Conservation (phyloP, 176 grass and related monocot species). For the Rhynchospora pubera region DNA sequence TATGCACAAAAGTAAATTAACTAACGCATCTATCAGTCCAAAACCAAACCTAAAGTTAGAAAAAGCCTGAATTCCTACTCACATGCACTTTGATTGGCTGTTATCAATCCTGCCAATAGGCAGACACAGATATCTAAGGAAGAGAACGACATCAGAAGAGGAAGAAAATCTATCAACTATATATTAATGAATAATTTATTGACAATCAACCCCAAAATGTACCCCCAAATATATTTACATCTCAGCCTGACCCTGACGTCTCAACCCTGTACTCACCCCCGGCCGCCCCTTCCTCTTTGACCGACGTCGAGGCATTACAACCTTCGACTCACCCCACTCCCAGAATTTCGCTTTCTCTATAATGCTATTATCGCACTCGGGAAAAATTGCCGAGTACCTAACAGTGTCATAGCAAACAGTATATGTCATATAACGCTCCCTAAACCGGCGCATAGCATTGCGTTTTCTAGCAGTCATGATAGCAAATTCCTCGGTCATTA, state of each 20-base stretch:
- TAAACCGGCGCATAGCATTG: conserved; percentile 54
- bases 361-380: conserved; percentile 57
- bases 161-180: conserved; percentile 23
- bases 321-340: conserved; percentile 64
- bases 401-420: conserved; percentile 63
- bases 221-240: conserved; percentile 10
- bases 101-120: conserved; percentile 27
- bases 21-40: conserved; percentile 14
- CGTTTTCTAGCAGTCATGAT: conserved; percentile 59
- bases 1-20: neutral
- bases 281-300: neutral
- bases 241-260: neutral
- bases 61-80: conserved; percentile 19
- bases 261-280: neutral
- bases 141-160: neutral
- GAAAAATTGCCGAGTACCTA: conserved; percentile 55
- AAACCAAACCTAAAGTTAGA: conserved; percentile 19
- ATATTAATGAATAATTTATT: conserved; percentile 13
- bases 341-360: conserved; percentile 31
- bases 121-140: conserved; percentile 15
- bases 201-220: conserved; percentile 14
- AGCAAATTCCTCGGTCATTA: conserved; percentile 54
- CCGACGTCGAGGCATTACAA: conserved; percentile 19
- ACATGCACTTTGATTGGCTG: conserved; percentile 15
- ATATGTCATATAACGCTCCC: conserved; percentile 55